Conservation (phyloP, 352 stramenopile genomes). For the Pythium monospermum region DNA sequence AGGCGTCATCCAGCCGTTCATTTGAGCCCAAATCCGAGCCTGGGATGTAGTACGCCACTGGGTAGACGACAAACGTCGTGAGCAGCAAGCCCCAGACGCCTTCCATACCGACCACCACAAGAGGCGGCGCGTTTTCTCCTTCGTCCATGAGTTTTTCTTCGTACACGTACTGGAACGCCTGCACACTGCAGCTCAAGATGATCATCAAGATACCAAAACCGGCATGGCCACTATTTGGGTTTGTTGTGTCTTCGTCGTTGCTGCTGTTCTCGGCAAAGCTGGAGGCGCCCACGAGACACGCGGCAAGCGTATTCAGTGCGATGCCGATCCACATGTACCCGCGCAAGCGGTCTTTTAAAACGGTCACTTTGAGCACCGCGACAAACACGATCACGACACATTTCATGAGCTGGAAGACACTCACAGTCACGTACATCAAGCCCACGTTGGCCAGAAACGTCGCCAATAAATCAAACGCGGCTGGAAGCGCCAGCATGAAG, state of each 20-base stretch:
- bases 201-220: conserved; percentile 92
- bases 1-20: conserved; percentile 86
- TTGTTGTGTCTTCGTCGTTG: conserved; percentile 71
- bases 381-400: conserved; percentile 96
- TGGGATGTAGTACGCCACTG: conserved; percentile 87
- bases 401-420: conserved; percentile 88
- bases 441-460: conserved; percentile 95
- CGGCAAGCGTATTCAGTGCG: conserved; percentile 90
- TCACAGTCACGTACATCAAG: conserved; percentile 89
- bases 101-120: conserved; percentile 95
- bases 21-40: conserved; percentile 93
- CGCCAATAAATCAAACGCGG: conserved; percentile 91
- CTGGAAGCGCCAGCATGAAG: conserved; percentile 90
- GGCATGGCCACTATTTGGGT: conserved; percentile 58
- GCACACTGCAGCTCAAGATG: conserved; percentile 92
- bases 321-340: conserved; percentile 97
- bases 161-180: conserved; percentile 96
- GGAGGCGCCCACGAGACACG: conserved; percentile 92
- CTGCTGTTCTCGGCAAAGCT: conserved; percentile 84
- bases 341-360: conserved; percentile 86
- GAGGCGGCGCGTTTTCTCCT: conserved; percentile 86
- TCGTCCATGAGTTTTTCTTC: conserved; percentile 98
- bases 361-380: conserved; percentile 94
- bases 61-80: conserved; percentile 92
- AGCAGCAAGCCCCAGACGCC: conserved; percentile 94